phyloP scores from a whole-genome alignment of 2,329 filamentous ascomycete genomes.

The Xylariaceae sp. region DNA sequence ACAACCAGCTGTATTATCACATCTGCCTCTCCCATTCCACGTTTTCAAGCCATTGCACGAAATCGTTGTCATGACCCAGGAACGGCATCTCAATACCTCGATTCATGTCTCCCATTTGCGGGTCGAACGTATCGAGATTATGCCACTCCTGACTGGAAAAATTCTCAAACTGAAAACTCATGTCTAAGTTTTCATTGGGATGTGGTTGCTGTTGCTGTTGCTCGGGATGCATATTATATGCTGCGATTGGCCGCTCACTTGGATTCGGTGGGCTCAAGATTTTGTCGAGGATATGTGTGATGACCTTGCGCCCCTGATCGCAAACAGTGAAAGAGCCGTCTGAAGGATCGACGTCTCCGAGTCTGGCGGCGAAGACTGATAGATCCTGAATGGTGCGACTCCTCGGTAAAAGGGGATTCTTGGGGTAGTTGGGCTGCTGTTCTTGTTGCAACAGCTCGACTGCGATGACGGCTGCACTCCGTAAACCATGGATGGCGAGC shows the following conservation, averaged over 20 bases:
- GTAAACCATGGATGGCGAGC: slow-evolving; percentile 31
- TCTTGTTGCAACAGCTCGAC: slow-evolving; percentile 35
- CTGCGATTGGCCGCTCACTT: slow-evolving; percentile 12
- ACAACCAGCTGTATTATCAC: background rate
- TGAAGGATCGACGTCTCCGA: slow-evolving; percentile 30
- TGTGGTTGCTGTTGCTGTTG: slow-evolving; percentile 12
- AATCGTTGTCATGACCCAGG: slow-evolving; percentile 32
- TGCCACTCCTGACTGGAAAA: slow-evolving; percentile 19
- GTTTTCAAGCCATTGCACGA: slow-evolving; percentile 34
- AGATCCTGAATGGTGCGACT: slow-evolving; percentile 36
- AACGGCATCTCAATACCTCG: slow-evolving; percentile 29
- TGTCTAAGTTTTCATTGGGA: slow-evolving; percentile 14
- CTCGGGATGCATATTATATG: slow-evolving; percentile 10
- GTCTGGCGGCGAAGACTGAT: slow-evolving; percentile 33
- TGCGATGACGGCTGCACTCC: slow-evolving; percentile 34
- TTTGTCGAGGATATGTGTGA: slow-evolving; percentile 34
- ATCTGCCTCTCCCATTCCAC: slow-evolving; percentile 31
- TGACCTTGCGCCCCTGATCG: slow-evolving; percentile 33
- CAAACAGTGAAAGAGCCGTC: slow-evolving; percentile 32
- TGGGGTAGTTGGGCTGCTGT: slow-evolving; percentile 32
- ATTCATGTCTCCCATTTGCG: slow-evolving; percentile 25
- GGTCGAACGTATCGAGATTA: slow-evolving; percentile 22
- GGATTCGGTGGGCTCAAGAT: slow-evolving; percentile 30
- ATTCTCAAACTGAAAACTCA: slow-evolving; percentile 16
- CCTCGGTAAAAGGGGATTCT: slow-evolving; percentile 32